phyloP scores from a whole-genome alignment of 2,329 filamentous ascomycete species.

The Diaporthe sp. region DNA sequence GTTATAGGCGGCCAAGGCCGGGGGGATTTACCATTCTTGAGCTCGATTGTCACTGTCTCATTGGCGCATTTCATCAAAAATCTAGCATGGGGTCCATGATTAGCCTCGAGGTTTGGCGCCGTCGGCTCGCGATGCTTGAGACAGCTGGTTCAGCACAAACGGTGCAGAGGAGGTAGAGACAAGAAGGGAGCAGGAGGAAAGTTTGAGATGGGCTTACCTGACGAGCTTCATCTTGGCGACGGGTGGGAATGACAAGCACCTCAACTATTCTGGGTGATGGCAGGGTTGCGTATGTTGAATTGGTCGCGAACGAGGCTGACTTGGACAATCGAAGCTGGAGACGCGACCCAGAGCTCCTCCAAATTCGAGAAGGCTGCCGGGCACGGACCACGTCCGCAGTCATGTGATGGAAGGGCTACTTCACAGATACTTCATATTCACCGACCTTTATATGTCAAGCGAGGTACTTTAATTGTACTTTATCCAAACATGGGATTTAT shows the following conservation, averaged over 20 bases:
- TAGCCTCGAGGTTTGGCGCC: conserved; percentile 47
- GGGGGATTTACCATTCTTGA: conserved; percentile 87
- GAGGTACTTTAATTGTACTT: background rate
- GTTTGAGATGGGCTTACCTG: conserved; percentile 73
- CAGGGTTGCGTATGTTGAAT: conserved; percentile 23
- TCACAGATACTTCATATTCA: background rate
- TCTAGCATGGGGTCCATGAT: conserved; percentile 63
- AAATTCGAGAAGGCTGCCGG: conserved; percentile 25
- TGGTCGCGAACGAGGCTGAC: conserved; percentile 10
- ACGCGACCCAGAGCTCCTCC: conserved; percentile 39
- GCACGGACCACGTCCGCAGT: conserved; percentile 32
- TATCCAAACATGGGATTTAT: background rate
- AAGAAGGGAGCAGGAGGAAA: conserved; percentile 37
- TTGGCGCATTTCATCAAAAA: conserved; percentile 99
- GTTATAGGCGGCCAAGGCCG: background rate
- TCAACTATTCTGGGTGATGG: background rate
- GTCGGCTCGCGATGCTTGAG: conserved; percentile 38
- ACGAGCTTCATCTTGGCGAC: conserved; percentile 91
- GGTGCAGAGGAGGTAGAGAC: conserved; percentile 30
- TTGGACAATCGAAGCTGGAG: conserved; percentile 27
- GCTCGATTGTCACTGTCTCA: conserved; percentile 97
- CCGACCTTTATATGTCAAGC: rapidly evolving
- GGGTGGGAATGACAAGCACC: background rate
- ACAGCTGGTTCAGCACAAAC: conserved; percentile 51
- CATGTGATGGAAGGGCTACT: conserved; percentile 24